These are phyloP conservation scores for Fusarium buharicum DNA, from an alignment of 2,329 filamentous ascomycete genomes.

Conservation along the genomic window DNA sequence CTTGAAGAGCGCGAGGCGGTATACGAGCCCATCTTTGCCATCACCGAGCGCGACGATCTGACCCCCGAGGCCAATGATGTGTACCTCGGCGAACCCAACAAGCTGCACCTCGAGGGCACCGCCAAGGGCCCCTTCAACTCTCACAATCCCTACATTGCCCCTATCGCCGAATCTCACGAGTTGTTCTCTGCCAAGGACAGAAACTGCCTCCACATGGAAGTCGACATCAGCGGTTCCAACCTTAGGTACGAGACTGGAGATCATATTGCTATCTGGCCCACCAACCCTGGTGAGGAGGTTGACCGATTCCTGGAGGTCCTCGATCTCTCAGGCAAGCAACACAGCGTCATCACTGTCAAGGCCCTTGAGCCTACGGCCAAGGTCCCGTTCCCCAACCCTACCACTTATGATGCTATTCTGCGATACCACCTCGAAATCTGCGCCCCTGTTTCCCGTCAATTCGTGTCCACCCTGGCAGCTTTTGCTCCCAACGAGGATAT, in stretches of 20 bases:
- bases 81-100: slow-evolving; percentile 95
- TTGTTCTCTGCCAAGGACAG: slow-evolving; percentile 88
- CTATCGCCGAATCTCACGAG: slow-evolving; percentile 90
- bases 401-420: slow-evolving; percentile 91
- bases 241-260: slow-evolving; percentile 95
- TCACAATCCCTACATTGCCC: slow-evolving; percentile 96
- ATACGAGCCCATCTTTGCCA: slow-evolving; percentile 91
- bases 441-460: slow-evolving; percentile 94
- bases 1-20: slow-evolving; percentile 95
- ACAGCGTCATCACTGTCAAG: slow-evolving; percentile 88
- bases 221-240: slow-evolving; percentile 90
- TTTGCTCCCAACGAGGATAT: slow-evolving; percentile 87
- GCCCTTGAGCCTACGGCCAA: slow-evolving; percentile 94
- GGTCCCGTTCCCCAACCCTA: slow-evolving; percentile 96
- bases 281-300: slow-evolving; percentile 91
- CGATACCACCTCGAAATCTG: slow-evolving; percentile 98
- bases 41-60: slow-evolving; percentile 79
- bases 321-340: slow-evolving; percentile 78
- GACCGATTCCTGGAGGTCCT: slow-evolving; percentile 87
- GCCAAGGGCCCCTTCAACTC: slow-evolving; percentile 92
- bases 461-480: slow-evolving; percentile 84
- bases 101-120: slow-evolving; percentile 87
- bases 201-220: slow-evolving; percentile 96
- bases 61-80: slow-evolving; percentile 81
- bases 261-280: slow-evolving; percentile 97